phyloP scores from a whole-genome alignment of 1,284 basidiomycete species.

The Ustilago lituana region DNA sequence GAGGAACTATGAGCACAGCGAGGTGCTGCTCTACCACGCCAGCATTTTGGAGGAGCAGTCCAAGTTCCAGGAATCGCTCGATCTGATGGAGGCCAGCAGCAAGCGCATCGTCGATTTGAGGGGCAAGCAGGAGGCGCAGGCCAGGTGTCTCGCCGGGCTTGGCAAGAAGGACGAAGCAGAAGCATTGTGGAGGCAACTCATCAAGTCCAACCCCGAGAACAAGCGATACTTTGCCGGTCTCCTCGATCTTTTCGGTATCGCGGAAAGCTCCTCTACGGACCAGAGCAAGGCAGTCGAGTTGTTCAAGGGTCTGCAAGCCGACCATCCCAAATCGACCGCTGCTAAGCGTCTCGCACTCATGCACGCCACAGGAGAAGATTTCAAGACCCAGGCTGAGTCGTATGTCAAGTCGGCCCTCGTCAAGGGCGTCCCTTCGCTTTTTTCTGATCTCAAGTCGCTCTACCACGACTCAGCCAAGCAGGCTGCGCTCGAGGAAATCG shows the following conservation, averaged over 20 bases:
- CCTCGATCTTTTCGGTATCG: constrained; percentile 75
- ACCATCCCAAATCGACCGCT: constrained; percentile 54
- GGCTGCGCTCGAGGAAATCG: constrained; percentile 77
- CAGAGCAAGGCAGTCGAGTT: constrained; percentile 26
- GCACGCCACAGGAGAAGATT: constrained; percentile 70
- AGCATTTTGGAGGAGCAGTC: constrained; percentile 80
- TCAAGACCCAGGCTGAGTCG: constrained; percentile 75
- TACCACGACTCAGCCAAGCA: constrained; percentile 78
- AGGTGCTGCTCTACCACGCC: constrained; percentile 84
- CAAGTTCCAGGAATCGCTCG: constrained; percentile 69
- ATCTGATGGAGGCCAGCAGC: constrained; percentile 36
- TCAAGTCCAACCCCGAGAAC: constrained; percentile 87
- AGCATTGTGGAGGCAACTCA: constrained; percentile 79
- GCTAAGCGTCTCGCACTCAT: constrained; percentile 56
- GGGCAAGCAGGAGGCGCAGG: constrained; percentile 38
- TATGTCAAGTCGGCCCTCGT: constrained; percentile 80
- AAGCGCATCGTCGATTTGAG: constrained; percentile 66
- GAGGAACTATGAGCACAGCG: constrained; percentile 76
- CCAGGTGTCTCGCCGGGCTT: constrained; percentile 72
- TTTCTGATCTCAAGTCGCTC: constrained; percentile 88
- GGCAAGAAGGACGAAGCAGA: constrained; percentile 76
- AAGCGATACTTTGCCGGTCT: constrained; percentile 82
- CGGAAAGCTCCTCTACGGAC: constrained; percentile 68
- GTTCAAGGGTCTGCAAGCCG: constrained; percentile 40
- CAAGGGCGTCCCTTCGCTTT: constrained; percentile 92